phyloP scores from a whole-genome alignment of 148 eudicot species.

The Euryodendron excelsum region DNA sequence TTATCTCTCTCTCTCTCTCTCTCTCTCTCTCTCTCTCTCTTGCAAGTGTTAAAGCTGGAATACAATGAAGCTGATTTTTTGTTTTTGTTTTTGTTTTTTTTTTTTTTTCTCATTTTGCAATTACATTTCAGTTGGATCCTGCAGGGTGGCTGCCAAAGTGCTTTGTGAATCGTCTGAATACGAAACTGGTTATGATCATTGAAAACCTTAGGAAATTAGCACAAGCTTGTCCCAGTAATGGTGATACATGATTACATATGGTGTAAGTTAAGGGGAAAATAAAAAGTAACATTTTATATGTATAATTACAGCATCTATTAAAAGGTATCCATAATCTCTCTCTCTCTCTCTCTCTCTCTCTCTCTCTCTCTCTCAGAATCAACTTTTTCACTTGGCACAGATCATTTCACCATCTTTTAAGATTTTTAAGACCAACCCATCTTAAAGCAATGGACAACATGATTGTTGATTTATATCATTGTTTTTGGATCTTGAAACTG shows the following conservation, averaged over 20 bases:
- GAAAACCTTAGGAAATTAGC: conserved; percentile 78
- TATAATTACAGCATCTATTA: not conserved
- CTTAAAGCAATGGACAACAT: not conserved
- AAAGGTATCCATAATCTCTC: not conserved
- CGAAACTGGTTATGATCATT: conserved; percentile 85
- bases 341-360: not conserved
- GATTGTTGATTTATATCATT: not conserved
- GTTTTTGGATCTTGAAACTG: not conserved
- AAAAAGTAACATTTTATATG: not conserved
- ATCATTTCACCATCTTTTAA: not conserved
- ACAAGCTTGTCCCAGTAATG: conserved; percentile 41
- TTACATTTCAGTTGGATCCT: conserved; percentile 71
- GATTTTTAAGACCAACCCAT: not conserved
- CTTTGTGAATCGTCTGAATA: conserved; percentile 87
- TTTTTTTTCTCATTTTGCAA: conserved; percentile 1
- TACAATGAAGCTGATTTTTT: conserved; percentile 5
- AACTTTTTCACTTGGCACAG: not conserved
- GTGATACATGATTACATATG: conserved; percentile 4
- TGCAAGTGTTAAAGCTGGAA: not conserved
- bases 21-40: not conserved
- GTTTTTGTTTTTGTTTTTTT: too few relatives aligned
- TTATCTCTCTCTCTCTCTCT: not conserved
- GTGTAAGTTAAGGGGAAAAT: not conserved
- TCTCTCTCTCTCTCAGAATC: not conserved
- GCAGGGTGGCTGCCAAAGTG: conserved; percentile 96